Conservation (phyloP, 1,139 yeast species). For the Nematodospora anomalae region DNA sequence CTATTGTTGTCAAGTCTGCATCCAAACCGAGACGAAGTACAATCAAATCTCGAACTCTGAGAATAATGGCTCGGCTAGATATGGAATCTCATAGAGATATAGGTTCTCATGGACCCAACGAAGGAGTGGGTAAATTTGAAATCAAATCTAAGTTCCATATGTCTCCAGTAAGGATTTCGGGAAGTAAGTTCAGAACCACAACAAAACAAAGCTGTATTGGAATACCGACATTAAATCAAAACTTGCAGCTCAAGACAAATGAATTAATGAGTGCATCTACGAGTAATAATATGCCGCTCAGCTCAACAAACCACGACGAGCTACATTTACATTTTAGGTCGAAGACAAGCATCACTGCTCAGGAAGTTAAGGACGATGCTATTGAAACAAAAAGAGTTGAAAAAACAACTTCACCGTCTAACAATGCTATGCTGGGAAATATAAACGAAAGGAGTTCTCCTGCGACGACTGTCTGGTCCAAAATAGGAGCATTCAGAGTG, state of each 20-base stretch:
- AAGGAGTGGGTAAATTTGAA: background rate
- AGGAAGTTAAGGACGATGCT: background rate
- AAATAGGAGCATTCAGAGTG: slow-evolving; percentile 10
- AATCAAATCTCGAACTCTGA: slow-evolving; percentile 16
- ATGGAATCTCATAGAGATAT: slow-evolving; percentile 18
- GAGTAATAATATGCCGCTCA: background rate
- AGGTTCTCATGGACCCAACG: slow-evolving; percentile 4
- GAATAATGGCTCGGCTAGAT: slow-evolving; percentile 20
- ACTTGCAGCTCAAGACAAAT: background rate
- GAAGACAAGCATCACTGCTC: background rate
- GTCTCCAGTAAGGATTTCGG: slow-evolving; percentile 16
- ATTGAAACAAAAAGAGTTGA: background rate
- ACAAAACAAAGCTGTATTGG: background rate
- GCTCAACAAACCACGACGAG: background rate
- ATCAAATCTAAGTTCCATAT: slow-evolving; percentile 8
- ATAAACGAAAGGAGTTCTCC: slow-evolving; percentile 2
- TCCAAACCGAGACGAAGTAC: slow-evolving; percentile 10
- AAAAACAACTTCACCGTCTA: background rate
- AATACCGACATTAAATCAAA: background rate
- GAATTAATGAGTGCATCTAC: too few relatives aligned
- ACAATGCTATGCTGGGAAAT: background rate
- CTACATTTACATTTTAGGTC: too few relatives aligned
- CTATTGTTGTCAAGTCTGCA: slow-evolving; percentile 30
- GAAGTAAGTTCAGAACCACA: background rate
- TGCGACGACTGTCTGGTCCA: slow-evolving; percentile 9